Base-by-base conservation (phyloP, 495 filamentous ascomycete species). In the Bombardia bombarda region DNA sequence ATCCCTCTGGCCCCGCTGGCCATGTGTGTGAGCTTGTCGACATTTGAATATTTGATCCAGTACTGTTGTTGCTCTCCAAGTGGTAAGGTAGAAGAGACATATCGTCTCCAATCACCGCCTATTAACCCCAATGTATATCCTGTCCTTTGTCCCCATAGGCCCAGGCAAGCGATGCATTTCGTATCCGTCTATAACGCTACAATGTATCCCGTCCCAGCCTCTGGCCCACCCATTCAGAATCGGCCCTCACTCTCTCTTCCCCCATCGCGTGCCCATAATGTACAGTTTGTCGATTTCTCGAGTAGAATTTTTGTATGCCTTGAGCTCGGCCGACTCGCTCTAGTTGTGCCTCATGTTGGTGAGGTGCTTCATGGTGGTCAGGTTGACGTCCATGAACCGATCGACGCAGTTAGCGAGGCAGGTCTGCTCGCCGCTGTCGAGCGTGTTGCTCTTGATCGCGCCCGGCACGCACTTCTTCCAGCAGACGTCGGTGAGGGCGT, bases 341-440 rank as follows among this genome's bases (percentile, higher is more conserved):
- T 38, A 39, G 38, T 55, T n/a, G 16, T 28, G 42, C 21, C 61
- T 56, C 50, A 67, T 43, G 26, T 57, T 68, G 49, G 87, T 76
- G 59, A 98, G 61, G 55, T 95, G 85, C 69, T 79, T 79, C 65
- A 97, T 58, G 12, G 95, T 83, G 16, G 82, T 63, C 37, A 84
- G 58, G 66, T 90, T 89, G 40, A 86, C 75, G 66, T 98, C 92
- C 72, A 96, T 73, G 68, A 89, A 98, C 38, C 92, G 77, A 47
- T 93, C 85, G 34, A 96, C 86, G 56, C 92, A 98, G 69, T 95
- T 95, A 61, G 82, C 69, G 53, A 90, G 69, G 64, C 92, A 98
- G 4, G 67, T 53, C 67, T 87, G 80, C 72, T 98, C 92, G 42
- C 45, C 66, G 50, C 69, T 74, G 46, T 93, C 87, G 42, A 97